Percentiles rank a stretch among this genome's conserved stretches.
These are phyloP conservation scores for Sporothrix phasma DNA, from an alignment of 2,329 filamentous ascomycete genomes.

Conservation along the genomic window DNA sequence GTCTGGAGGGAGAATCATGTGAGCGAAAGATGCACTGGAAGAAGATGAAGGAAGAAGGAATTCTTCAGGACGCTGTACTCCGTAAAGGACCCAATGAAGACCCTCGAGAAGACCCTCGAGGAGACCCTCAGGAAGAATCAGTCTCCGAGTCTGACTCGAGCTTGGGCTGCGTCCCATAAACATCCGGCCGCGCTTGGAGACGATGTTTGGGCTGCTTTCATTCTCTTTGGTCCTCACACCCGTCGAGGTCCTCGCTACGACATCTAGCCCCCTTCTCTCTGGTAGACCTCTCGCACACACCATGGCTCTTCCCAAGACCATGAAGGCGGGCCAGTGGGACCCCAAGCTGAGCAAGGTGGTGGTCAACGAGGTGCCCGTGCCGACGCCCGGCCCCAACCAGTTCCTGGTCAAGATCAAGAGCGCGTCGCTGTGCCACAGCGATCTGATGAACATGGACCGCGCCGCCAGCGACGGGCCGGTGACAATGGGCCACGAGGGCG, in stretches of 20 bases:
- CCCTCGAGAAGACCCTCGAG: too few species aligned
- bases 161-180: too few species aligned
- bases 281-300: background rate
- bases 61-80: too few species aligned
- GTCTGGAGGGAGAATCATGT: background rate
- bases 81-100: too few species aligned
- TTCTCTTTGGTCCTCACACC: background rate
- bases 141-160: too few species aligned
- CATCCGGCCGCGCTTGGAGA: background rate
- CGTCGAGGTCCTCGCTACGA: background rate
- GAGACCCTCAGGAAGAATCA: too few species aligned
- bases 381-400: conserved; percentile 32
- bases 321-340: conserved; percentile 19
- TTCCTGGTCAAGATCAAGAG: conserved; percentile 29
- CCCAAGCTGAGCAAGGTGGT: conserved; percentile 13
- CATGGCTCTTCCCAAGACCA: conserved; percentile 17
- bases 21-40: background rate
- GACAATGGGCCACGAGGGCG: conserved; percentile 36
- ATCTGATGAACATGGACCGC: conserved; percentile 20
- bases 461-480: conserved; percentile 20
- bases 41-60: background rate
- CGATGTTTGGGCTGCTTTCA: background rate
- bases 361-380: conserved; percentile 34
- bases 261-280: background rate
- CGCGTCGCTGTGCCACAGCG: conserved; percentile 29